Evolutionary conservation across 1,139 yeast genomes (phyloP).

Genomic region (Zygoascus meyerae): DNA sequence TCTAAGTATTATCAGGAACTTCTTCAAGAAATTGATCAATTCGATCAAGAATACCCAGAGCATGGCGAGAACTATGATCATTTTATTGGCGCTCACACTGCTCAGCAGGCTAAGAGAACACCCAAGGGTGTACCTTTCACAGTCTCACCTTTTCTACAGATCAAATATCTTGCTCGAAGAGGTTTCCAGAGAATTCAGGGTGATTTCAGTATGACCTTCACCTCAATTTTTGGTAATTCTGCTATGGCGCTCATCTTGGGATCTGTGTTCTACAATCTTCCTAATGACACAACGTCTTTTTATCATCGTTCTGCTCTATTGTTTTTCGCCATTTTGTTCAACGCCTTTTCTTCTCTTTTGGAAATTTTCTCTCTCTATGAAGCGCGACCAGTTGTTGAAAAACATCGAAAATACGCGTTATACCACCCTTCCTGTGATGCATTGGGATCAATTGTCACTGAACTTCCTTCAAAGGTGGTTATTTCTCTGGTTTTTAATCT

Average conservation of each 20-base stretch:
- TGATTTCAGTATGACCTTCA: constrained; percentile 58
- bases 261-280: constrained; percentile 66
- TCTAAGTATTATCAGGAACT: constrained; percentile 46
- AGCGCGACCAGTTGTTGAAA: constrained; percentile 74
- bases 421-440: constrained; percentile 80
- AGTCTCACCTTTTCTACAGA: constrained; percentile 60
- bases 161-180: constrained; percentile 53
- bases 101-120: constrained; percentile 47
- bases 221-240: constrained; percentile 57
- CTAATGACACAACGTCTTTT: constrained; percentile 46
- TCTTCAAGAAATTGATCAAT: constrained; percentile 39
- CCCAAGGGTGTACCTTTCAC: constrained; percentile 57
- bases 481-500: constrained; percentile 57
- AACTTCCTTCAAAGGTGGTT: constrained; percentile 55
- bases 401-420: constrained; percentile 68
- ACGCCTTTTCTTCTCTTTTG: constrained; percentile 67
- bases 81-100: constrained; percentile 21
- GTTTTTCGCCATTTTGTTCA: constrained; percentile 72
- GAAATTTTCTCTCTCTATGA: constrained; percentile 67
- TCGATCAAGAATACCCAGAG: constrained; percentile 24
- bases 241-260: constrained; percentile 69
- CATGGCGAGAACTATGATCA: constrained; percentile 27
- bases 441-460: constrained; percentile 60
- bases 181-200: constrained; percentile 60
- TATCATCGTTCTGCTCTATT: constrained; percentile 64